Conservation (phyloP, 805 yeast species). For the Yarrowia sp. region DNA sequence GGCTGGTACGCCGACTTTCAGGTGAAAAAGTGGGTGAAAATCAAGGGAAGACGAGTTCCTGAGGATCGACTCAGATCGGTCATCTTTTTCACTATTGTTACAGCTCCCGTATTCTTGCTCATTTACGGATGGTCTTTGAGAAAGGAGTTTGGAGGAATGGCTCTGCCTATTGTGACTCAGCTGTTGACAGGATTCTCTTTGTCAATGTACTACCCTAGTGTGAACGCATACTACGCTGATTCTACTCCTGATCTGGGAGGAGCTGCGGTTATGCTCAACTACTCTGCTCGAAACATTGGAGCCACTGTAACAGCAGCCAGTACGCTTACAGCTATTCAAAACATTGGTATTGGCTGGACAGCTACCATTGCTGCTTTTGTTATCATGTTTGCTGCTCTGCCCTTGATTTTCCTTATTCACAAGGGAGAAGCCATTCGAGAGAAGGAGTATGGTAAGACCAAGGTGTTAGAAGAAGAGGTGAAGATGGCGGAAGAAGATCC, state of each 20-base stretch:
- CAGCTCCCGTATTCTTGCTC: constrained; percentile 47
- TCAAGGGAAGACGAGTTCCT: constrained; percentile 47
- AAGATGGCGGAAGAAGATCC: neutral
- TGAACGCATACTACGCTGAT: constrained; percentile 59
- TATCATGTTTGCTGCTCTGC: constrained; percentile 30
- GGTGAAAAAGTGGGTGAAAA: constrained; percentile 45
- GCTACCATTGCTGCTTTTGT: constrained; percentile 50
- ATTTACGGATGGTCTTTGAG: constrained; percentile 56
- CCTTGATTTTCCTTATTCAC: neutral
- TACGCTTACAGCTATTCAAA: constrained; percentile 46
- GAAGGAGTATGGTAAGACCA: neutral
- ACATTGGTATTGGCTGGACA: constrained; percentile 58
- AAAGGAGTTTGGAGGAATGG: constrained; percentile 53
- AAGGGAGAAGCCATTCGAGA: neutral
- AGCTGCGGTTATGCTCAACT: constrained; percentile 56
- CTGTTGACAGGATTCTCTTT: constrained; percentile 52
- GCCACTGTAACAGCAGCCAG: constrained; percentile 54
- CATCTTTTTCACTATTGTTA: constrained; percentile 42
- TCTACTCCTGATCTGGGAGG: constrained; percentile 54
- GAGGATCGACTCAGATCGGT: constrained; percentile 52
- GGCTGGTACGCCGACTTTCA: constrained; percentile 52
- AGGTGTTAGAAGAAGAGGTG: neutral
- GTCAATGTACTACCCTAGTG: constrained; percentile 50
- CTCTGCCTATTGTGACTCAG: constrained; percentile 51
- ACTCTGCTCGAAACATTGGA: constrained; percentile 50